Evolutionary conservation across 257 asterid genomes (phyloP).

Genomic region (Nicotiana sylvestris): DNA sequence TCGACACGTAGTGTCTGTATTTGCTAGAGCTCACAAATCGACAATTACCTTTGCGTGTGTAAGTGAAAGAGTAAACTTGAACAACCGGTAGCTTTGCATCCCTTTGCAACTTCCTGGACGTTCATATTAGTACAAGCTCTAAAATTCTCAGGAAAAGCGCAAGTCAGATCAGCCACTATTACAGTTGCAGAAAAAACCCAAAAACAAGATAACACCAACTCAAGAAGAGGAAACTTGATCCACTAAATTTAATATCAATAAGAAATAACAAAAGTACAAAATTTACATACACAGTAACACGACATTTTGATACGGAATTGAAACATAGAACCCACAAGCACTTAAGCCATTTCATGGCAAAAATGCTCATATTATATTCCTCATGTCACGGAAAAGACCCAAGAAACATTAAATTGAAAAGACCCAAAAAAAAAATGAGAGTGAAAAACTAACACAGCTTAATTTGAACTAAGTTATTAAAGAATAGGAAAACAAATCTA

Average conservation of each 20-base stretch:
- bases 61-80: background rate
- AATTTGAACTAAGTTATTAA: slow-evolving; percentile 3
- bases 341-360: background rate
- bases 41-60: background rate
- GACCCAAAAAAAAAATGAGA: background rate
- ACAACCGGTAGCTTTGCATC: no score
- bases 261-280: background rate
- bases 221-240: background rate
- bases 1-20: no score
- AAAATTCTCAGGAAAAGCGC: background rate
- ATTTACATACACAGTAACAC: background rate
- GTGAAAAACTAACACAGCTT: background rate
- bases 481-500: slow-evolving; percentile 9
- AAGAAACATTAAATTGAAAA: slow-evolving; percentile 3
- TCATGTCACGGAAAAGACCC: background rate
- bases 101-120: no score
- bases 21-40: background rate
- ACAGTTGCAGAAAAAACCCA: background rate
- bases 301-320: background rate
- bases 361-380: background rate
- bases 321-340: background rate
- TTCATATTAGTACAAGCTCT: background rate
- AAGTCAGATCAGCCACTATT: background rate
- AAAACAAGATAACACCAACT: background rate
- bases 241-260: background rate